These are phyloP conservation scores for Rhynchosporium secalis DNA, from an alignment of 2,329 filamentous ascomycete species.

Conservation along the genomic window DNA sequence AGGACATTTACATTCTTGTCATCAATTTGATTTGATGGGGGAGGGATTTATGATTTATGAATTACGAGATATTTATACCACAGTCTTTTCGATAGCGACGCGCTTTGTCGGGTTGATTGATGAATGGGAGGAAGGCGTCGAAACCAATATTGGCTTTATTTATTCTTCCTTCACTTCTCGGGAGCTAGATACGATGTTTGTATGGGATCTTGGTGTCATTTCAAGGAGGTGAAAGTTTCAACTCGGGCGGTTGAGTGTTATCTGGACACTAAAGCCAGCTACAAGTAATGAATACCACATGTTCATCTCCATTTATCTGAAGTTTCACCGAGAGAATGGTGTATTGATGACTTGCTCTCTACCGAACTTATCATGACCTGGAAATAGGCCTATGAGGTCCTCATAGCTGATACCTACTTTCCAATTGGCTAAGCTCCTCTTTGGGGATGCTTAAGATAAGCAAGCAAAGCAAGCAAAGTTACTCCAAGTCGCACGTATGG, in stretches of 20 bases:
- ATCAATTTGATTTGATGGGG: constrained; percentile 12
- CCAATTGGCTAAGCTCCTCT: no score
- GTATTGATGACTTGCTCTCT: no score
- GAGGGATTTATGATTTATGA: constrained; percentile 28
- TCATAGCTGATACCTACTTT: no score
- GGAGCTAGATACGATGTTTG: not conserved
- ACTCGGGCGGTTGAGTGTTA: not conserved
- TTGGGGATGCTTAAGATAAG: no score
- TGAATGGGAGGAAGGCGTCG: not conserved
- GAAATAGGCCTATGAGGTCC: no score
- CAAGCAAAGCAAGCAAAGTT: no score
- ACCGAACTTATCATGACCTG: no score
- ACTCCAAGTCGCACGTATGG: no score
- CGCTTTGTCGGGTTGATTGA: not conserved
- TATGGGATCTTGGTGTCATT: not conserved
- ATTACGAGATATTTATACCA: constrained; percentile 25
- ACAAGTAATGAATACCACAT: not conserved
- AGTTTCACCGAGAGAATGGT: not conserved
- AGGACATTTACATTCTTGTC: constrained; percentile 20
- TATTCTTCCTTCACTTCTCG: not conserved
- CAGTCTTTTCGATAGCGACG: constrained; percentile 25
- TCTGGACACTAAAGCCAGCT: not conserved
- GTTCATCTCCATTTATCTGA: not conserved
- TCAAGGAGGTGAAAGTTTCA: not conserved
- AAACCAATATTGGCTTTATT: not conserved